phyloP scores from a whole-genome alignment of 345 rosid species.

The Psidium friedrichsthalianum region DNA sequence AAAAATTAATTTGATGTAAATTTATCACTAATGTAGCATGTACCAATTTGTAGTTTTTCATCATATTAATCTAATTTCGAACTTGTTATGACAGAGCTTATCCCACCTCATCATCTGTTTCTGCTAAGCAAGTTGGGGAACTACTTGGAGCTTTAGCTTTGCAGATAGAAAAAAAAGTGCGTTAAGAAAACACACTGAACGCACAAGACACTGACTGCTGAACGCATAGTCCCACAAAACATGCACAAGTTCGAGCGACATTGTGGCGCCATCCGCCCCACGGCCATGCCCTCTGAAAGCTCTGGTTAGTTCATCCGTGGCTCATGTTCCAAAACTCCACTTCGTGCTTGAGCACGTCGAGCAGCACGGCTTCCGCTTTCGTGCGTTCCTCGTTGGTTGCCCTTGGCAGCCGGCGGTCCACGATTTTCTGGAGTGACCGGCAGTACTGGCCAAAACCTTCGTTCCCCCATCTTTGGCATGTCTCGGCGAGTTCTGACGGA shows the following conservation, averaged over 20 bases:
- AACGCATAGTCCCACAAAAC: neutral
- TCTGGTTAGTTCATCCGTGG: neutral
- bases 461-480: conserved; percentile 86
- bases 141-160: neutral
- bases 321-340: conserved; percentile 58
- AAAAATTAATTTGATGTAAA: too few species aligned
- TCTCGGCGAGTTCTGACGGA: conserved; percentile 34
- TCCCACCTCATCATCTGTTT: too few species aligned
- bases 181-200: neutral
- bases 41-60: too few species aligned
- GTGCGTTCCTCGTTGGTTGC: conserved; percentile 28
- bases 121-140: too few species aligned
- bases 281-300: neutral
- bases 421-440: conserved; percentile 32
- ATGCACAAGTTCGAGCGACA: neutral
- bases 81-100: too few species aligned
- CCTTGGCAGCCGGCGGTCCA: conserved; percentile 35
- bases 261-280: neutral
- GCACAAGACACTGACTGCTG: neutral
- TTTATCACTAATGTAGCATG: too few species aligned
- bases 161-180: neutral
- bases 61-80: too few species aligned
- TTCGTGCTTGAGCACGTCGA: conserved; percentile 54
- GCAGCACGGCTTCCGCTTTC: conserved; percentile 42
- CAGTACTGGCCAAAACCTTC: conserved; percentile 52